These are phyloP conservation scores for Helotiales sp. DNA, from an alignment of 2,329 filamentous ascomycete species.

Conservation along the genomic window DNA sequence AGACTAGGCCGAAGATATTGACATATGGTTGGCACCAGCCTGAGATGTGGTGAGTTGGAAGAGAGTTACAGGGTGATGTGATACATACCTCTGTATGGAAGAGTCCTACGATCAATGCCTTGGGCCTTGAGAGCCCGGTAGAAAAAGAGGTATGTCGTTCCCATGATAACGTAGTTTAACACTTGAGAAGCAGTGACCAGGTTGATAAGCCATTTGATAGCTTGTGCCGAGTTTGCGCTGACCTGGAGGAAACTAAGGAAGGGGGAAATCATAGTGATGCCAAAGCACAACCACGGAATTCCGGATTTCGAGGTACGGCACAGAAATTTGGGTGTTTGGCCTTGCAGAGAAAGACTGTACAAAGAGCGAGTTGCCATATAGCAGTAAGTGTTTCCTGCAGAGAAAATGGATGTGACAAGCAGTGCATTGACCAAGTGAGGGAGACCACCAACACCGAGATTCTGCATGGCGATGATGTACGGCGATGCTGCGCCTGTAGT, in stretches of 20 bases:
- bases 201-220: slow-evolving; percentile 47
- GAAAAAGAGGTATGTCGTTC: slow-evolving; percentile 72
- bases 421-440: slow-evolving; percentile 71
- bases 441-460: slow-evolving; percentile 65
- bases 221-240: slow-evolving; percentile 51
- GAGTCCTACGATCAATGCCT: slow-evolving; percentile 63
- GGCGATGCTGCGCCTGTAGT: slow-evolving; percentile 47
- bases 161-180: slow-evolving; percentile 71
- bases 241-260: slow-evolving; percentile 72
- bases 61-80: neutral
- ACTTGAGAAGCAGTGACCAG: slow-evolving; percentile 74
- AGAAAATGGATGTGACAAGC: slow-evolving; percentile 69
- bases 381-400: slow-evolving; percentile 62
- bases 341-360: slow-evolving; percentile 68
- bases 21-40: slow-evolving; percentile 16
- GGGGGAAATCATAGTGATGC: slow-evolving; percentile 65
- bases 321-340: slow-evolving; percentile 66
- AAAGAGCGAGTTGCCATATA: slow-evolving; percentile 72
- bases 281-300: slow-evolving; percentile 68
- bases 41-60: neutral
- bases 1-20: slow-evolving; percentile 2
- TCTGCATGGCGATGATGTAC: slow-evolving; percentile 63
- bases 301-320: slow-evolving; percentile 64
- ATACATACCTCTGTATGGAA: slow-evolving; percentile 60
- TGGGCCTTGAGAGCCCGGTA: slow-evolving; percentile 69